phyloP scores from a whole-genome alignment of 1,284 basidiomycete genomes.

The Microbotryomycetes sp. region DNA sequence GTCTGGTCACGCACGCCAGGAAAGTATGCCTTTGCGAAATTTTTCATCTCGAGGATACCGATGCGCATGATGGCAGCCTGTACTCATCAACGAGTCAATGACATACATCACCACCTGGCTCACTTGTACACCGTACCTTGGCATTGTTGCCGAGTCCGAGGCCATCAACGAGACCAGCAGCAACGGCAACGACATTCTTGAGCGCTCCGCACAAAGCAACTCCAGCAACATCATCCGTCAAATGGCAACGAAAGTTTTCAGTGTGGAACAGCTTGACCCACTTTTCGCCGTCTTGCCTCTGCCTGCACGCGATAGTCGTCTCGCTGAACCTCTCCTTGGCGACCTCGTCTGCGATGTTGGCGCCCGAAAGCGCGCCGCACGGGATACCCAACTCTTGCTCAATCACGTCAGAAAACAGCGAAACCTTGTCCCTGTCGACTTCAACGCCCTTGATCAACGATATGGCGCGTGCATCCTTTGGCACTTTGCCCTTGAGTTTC shows the following conservation, averaged over 20 bases:
- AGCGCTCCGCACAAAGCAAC: constrained; percentile 52
- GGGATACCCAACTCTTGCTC: constrained; percentile 47
- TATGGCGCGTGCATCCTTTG: constrained; percentile 43
- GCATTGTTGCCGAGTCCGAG: constrained; percentile 52
- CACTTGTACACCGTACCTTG: too few relatives aligned
- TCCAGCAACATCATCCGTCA: constrained; percentile 52
- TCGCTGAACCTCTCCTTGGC: constrained; percentile 48
- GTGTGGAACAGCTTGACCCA: constrained; percentile 43
- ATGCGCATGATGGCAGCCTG: constrained; percentile 52
- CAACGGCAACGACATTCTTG: constrained; percentile 53
- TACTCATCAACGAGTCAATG: not conserved
- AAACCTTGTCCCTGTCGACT: constrained; percentile 48
- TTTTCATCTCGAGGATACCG: constrained; percentile 47
- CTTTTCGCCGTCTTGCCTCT: constrained; percentile 42
- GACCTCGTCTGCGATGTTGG: constrained; percentile 55
- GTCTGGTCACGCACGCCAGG: constrained; percentile 48
- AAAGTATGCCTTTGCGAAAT: constrained; percentile 51
- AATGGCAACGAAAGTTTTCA: constrained; percentile 48
- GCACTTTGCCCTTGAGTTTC: constrained; percentile 42
- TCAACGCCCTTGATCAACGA: constrained; percentile 51
- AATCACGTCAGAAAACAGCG: constrained; percentile 52
- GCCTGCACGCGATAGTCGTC: constrained; percentile 52
- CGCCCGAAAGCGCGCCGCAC: constrained; percentile 50
- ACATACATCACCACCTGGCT: constrained; percentile 36
- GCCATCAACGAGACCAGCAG: constrained; percentile 51